Conservation (phyloP, 169 alveolate species). For the Ichthyophthirius multifiliis region DNA sequence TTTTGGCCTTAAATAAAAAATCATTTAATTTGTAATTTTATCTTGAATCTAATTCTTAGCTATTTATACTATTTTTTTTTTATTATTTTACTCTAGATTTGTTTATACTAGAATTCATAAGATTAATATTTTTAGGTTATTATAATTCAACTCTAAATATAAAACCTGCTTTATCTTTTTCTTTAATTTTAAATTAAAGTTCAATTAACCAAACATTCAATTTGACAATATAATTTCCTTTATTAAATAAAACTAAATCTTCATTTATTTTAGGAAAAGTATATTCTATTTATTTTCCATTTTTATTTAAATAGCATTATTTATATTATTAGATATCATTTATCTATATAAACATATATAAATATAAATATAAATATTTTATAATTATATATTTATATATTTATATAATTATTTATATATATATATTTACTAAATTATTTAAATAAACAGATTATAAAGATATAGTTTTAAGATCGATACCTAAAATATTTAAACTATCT, state of each 20-base stretch:
- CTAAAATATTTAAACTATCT: constrained; percentile 29
- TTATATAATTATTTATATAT: no score
- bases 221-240: not conserved
- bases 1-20: not conserved
- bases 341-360: no score
- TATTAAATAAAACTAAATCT: constrained; percentile 22
- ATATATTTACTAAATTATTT: not conserved
- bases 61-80: not conserved
- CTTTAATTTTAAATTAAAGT: constrained; percentile 1
- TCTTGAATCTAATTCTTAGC: no score
- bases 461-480: constrained; percentile 21
- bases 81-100: not conserved
- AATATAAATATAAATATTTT: no score
- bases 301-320: not conserved
- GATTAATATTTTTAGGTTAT: not conserved
- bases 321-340: not conserved
- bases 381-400: not conserved
- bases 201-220: constrained; percentile 16
- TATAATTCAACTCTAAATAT: constrained; percentile 10
- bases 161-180: constrained; percentile 8
- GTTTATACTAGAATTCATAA: not conserved
- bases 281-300: constrained; percentile 17
- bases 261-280: constrained; percentile 21
- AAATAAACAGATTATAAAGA: not conserved
- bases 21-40: not conserved